phyloP scores from a whole-genome alignment of 306 rosid genomes.

The Morella rubra region DNA sequence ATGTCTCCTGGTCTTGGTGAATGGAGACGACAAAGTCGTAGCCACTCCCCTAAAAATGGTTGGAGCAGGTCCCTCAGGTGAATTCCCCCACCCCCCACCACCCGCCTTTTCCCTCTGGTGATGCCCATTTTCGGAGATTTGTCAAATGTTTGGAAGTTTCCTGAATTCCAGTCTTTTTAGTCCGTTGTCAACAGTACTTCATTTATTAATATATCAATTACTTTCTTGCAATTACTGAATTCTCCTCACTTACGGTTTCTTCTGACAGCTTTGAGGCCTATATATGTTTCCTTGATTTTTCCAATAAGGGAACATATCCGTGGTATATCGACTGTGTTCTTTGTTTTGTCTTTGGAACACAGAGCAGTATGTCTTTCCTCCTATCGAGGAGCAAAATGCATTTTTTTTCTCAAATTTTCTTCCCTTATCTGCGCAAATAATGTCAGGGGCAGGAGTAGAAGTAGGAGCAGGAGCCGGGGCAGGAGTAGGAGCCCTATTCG shows the following conservation, averaged over 20 bases:
- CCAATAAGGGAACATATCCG: neutral
- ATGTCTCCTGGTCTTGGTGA: conserved; percentile 81
- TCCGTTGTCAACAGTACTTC: too few species aligned
- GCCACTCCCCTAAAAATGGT: conserved; percentile 69
- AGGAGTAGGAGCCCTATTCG: conserved; percentile 58
- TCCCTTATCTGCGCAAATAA: conserved; percentile 20
- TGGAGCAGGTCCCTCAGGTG: conserved; percentile 73
- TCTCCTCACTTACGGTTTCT: neutral
- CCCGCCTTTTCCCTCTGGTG: neutral
- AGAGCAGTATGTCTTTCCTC: neutral
- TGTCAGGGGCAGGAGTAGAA: conserved; percentile 48
- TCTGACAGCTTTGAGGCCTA: neutral
- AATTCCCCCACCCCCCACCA: neutral
- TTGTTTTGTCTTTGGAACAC: neutral
- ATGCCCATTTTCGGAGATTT: neutral
- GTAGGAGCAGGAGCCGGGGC: conserved; percentile 48
- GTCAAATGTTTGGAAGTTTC: neutral
- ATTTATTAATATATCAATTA: neutral
- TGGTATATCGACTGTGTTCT: neutral
- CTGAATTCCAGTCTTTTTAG: neutral
- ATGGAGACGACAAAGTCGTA: conserved; percentile 58
- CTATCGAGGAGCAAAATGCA: conserved; percentile 16
- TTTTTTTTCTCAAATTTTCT: conserved; percentile 33
- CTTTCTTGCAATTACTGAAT: neutral
- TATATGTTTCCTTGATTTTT: conserved; percentile 1